These are phyloP conservation scores for Dioscorea cayenensis DNA, from an alignment of 116 monocot species.

Conservation along the genomic window DNA sequence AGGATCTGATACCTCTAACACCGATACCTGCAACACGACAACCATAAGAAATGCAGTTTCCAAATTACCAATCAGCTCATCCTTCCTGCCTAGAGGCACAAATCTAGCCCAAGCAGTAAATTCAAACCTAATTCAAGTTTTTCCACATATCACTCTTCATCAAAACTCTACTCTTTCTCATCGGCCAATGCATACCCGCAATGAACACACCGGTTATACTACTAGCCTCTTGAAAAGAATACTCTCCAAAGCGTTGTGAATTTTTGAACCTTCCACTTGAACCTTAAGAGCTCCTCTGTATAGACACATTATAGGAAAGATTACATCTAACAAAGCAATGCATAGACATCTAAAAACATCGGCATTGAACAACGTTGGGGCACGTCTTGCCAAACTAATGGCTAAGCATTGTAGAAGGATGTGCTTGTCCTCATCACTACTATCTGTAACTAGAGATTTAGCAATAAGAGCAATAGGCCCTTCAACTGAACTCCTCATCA, in stretches of 20 bases:
- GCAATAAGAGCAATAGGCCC: constrained; percentile 42
- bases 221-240: constrained; percentile 82
- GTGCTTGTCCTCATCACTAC: constrained; percentile 16
- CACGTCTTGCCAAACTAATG: constrained; percentile 59
- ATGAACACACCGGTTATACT: constrained; percentile 60
- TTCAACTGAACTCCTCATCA: constrained; percentile 36
- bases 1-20: no score
- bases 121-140: constrained; percentile 28
- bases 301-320: constrained; percentile 45
- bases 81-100: no score
- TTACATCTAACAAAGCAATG: constrained; percentile 38
- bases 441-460: constrained; percentile 20
- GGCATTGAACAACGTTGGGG: constrained; percentile 25
- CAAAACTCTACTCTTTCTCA: constrained; percentile 23
- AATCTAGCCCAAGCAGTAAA: constrained; percentile 26
- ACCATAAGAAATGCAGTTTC: no score
- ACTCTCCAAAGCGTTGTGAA: constrained; percentile 39
- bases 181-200: constrained; percentile 68
- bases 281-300: constrained; percentile 20
- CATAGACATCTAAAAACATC: constrained; percentile 53
- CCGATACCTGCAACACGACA: no score
- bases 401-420: constrained; percentile 61
- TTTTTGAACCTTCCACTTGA: constrained; percentile 9
- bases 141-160: constrained; percentile 64
- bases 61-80: no score